Conservation (phyloP, 345 rosid species). For the Kandelia obovata region DNA sequence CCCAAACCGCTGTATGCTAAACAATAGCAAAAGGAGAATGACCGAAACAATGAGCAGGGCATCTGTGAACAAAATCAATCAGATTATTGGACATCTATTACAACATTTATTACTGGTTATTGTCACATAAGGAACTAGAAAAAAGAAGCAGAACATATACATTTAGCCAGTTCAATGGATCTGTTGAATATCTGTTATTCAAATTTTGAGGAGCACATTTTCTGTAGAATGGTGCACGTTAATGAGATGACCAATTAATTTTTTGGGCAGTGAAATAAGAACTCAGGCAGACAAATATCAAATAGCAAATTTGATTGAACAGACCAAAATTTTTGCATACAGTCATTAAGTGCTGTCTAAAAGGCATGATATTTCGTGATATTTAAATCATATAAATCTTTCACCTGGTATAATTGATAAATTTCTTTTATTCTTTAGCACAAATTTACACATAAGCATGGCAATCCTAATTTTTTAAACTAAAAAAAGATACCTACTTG, state of each 20-base stretch:
- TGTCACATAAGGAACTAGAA: background rate
- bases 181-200: background rate
- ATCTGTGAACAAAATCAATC: constrained; percentile 43
- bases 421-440: constrained; percentile 8
- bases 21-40: constrained; percentile 59
- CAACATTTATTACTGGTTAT: background rate
- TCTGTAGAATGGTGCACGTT: background rate
- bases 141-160: background rate
- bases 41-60: constrained; percentile 64
- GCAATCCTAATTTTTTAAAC: background rate
- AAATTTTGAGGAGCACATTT: background rate
- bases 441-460: constrained; percentile 4
- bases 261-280: background rate
- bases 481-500: constrained; percentile 49
- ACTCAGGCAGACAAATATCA: background rate
- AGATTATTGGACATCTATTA: constrained; percentile 2
- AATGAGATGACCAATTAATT: background rate
- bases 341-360: background rate
- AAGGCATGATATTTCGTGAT: background rate
- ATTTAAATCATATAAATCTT: background rate
- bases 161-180: background rate
- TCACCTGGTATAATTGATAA: background rate
- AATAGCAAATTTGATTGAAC: background rate
- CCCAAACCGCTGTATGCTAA: constrained; percentile 88
- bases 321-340: too few relatives aligned